phyloP scores from a whole-genome alignment of 225 moss, liverwort and hornwort genomes.

The Sphagnum contortum region DNA sequence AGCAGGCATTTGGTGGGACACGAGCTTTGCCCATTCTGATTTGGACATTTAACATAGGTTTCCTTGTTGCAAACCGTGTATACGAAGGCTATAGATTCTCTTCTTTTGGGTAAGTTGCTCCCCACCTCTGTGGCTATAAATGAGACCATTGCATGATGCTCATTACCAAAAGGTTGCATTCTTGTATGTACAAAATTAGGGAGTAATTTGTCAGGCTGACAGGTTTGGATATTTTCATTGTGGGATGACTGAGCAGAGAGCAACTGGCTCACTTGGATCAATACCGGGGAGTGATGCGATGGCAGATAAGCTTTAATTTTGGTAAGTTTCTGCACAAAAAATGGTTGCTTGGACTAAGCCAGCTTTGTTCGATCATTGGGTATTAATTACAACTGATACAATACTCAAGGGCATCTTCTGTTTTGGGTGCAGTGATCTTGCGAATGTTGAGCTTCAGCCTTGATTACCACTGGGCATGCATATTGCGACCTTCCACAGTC shows the following conservation, averaged over 20 bases:
- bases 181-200: too few relatives aligned
- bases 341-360: too few relatives aligned
- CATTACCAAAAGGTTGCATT: too few relatives aligned
- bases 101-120: conserved; percentile 45
- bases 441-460: conserved; percentile 95
- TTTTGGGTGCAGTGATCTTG: conserved; percentile 71
- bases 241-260: conserved; percentile 27
- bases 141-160: too few relatives aligned
- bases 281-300: conserved; percentile 71
- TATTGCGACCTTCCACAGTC: conserved; percentile 59
- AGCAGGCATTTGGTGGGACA: conserved; percentile 46
- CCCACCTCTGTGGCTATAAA: too few relatives aligned
- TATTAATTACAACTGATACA: too few relatives aligned
- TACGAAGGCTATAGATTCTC: conserved; percentile 50
- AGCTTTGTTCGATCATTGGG: too few relatives aligned
- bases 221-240: too few relatives aligned
- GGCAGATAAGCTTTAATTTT: conserved; percentile 95
- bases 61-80: conserved; percentile 60
- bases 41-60: conserved; percentile 59
- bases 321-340: conserved; percentile 26
- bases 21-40: conserved; percentile 36
- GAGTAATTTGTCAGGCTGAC: too few relatives aligned
- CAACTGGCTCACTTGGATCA: conserved; percentile 72
- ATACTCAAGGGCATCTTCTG: too few relatives aligned
- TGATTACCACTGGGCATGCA: conserved; percentile 75